These are phyloP conservation scores for Juglanconis oblonga DNA, from an alignment of 2,329 filamentous ascomycete species.

Conservation along the genomic window DNA sequence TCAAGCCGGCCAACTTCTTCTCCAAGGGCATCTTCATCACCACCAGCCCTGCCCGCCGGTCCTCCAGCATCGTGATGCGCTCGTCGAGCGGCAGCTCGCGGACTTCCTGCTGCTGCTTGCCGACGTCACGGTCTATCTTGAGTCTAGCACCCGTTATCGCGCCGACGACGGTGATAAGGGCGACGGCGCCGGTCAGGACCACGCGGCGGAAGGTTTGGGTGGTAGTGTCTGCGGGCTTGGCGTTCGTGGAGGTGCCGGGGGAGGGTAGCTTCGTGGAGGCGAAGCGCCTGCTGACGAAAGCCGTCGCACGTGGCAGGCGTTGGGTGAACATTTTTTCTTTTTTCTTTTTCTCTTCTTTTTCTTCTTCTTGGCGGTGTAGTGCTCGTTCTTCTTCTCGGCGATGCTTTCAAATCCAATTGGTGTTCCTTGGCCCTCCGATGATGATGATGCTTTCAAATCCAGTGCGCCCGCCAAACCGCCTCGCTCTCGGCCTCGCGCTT, in stretches of 20 bases:
- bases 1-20: constrained; percentile 27
- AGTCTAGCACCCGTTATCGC: constrained; percentile 31
- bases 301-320: not conserved
- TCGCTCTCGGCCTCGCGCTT: constrained; percentile 16
- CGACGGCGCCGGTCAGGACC: constrained; percentile 25
- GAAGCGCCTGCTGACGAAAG: not conserved
- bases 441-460: constrained; percentile 18
- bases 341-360: too few relatives aligned
- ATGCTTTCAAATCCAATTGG: too few relatives aligned
- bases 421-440: not conserved
- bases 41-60: constrained; percentile 23
- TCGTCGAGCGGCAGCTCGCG: constrained; percentile 26
- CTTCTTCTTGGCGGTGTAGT: too few relatives aligned
- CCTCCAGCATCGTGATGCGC: constrained; percentile 28
- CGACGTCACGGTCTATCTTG: constrained; percentile 23
- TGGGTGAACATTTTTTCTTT: too few relatives aligned
- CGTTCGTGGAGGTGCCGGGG: not conserved
- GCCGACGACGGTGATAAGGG: constrained; percentile 29
- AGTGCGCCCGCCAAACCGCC: constrained; percentile 22
- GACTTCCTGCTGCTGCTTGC: constrained; percentile 21
- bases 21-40: constrained; percentile 27
- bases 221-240: not conserved
- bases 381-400: too few relatives aligned
- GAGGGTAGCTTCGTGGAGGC: not conserved
- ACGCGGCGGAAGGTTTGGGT: constrained; percentile 21